A percentile compares a stretch with the other conserved stretches of the same genome.
Evolutionary conservation across 1,284 basidiomycete species (phyloP).

Genomic region (Tranzscheliella williamsii): DNA sequence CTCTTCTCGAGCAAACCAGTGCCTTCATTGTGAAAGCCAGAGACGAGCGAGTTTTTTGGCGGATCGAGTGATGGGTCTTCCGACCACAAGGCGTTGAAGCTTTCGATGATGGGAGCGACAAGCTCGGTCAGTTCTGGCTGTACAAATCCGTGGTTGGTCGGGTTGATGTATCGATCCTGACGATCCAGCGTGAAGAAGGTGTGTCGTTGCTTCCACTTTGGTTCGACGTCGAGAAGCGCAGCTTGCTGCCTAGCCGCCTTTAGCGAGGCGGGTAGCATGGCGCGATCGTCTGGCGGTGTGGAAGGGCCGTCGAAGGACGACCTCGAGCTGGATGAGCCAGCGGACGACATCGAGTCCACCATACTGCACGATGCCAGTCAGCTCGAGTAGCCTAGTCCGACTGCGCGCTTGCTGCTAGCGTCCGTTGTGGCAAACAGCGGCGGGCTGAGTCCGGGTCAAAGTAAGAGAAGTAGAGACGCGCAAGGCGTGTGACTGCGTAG

Average conservation of each 20-base stretch:
- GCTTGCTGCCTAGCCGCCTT: slow-evolving; percentile 34
- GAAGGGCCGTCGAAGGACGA: slow-evolving; percentile 37
- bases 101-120: slow-evolving; percentile 89
- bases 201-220: slow-evolving; percentile 49
- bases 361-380: no score
- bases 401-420: no score
- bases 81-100: slow-evolving; percentile 81
- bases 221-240: slow-evolving; percentile 12
- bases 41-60: slow-evolving; percentile 65
- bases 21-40: slow-evolving; percentile 70
- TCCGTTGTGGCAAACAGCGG: no score
- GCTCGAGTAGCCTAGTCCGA: no score
- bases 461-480: no score
- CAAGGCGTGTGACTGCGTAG: no score
- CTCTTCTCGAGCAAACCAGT: slow-evolving; percentile 79
- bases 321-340: slow-evolving; percentile 35
- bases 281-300: slow-evolving; percentile 27
- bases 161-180: slow-evolving; percentile 79
- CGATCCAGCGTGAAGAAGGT: slow-evolving; percentile 82
- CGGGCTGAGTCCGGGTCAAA: no score
- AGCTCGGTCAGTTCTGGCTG: slow-evolving; percentile 89
- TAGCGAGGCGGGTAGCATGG: slow-evolving; percentile 25
- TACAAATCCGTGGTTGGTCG: slow-evolving; percentile 72
- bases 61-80: slow-evolving; percentile 52
- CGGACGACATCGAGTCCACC: slow-evolving; percentile 36